These are phyloP conservation scores for Pulchroboletus neoregius DNA, from an alignment of 1,284 basidiomycete species.

Conservation along the genomic window DNA sequence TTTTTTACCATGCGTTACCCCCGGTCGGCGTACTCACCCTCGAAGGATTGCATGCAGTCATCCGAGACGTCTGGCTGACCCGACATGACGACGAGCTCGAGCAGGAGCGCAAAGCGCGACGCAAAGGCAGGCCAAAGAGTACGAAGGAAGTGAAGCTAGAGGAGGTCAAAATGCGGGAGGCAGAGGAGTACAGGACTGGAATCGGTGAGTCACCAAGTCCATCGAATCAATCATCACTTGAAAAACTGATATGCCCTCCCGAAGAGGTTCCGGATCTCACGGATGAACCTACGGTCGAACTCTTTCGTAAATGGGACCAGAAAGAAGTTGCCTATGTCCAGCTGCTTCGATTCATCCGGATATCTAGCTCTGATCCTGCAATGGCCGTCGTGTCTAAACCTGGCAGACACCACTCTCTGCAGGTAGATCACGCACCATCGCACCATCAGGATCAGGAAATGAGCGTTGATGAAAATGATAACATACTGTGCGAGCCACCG, in stretches of 20 bases:
- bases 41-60: constrained; percentile 62
- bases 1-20: constrained; percentile 77
- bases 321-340: constrained; percentile 70
- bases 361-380: constrained; percentile 54
- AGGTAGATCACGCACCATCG: constrained; percentile 3
- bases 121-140: constrained; percentile 78
- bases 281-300: constrained; percentile 62
- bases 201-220: constrained; percentile 55
- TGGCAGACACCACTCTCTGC: constrained; percentile 52
- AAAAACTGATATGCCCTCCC: constrained; percentile 1
- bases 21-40: constrained; percentile 60
- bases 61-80: constrained; percentile 70
- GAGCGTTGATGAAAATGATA: constrained; percentile 32
- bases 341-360: constrained; percentile 71
- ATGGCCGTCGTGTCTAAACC: constrained; percentile 49
- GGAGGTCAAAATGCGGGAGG: constrained; percentile 65
- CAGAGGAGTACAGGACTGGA: constrained; percentile 76
- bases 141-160: constrained; percentile 69
- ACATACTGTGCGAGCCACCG: constrained; percentile 32
- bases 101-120: constrained; percentile 56
- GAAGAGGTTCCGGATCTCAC: constrained; percentile 85
- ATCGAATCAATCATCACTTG: neutral
- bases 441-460: constrained; percentile 27
- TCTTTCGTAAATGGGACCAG: constrained; percentile 78
- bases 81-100: constrained; percentile 69